Evolutionary conservation across 1,284 basidiomycete genomes (phyloP), one percentile per base, ranked within the genome.

Genomic region (Taiwanofungus camphoratus): DNA sequence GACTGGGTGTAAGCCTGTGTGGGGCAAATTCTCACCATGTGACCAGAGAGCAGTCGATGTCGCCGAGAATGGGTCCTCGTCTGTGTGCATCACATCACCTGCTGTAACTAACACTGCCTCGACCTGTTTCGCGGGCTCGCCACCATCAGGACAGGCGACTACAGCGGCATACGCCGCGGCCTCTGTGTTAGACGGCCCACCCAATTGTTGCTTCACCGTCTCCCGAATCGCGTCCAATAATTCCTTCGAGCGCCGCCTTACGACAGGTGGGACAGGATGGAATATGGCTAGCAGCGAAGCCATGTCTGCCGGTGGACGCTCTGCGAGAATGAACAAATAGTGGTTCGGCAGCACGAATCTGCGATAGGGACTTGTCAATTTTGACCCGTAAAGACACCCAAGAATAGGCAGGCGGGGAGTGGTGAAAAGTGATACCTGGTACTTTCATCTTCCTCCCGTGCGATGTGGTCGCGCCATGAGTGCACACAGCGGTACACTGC

Each of bases 381-480:
- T 43, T 9, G 38, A n/a, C n/a, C n/a, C n/a, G n/a, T n/a, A n/a
- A n/a, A n/a, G n/a, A n/a, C n/a, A n/a, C n/a, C n/a, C n/a, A n/a
- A n/a, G n/a, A n/a, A n/a, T n/a, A n/a, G n/a, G n/a, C n/a, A n/a
- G n/a, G n/a, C n/a, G n/a, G n/a, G n/a, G n/a, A n/a, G n/a, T n/a
- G n/a, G n/a, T n/a, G n/a, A n/a, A n/a, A n/a, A n/a, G n/a, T n/a
- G n/a, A 48, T 60, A 92, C 81, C 83, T 69, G 4, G 79, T 77
- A 58, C 87, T 88, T 63, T 98, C 95, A 60, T 98, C 95, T 51
- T 92, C 85, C 46, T 84, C 79, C 39, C 92, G 72, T 0, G 92
- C 90, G 1, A 86, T 66, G 3, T 60, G 57, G 59, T 98, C 94
- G 50, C 95, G 74, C 95, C 95, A 98, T 22, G 66, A 69, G 64